These are phyloP conservation scores for Penicillium sp. DNA, from an alignment of 2,329 filamentous ascomycete genomes.

Conservation along the genomic window DNA sequence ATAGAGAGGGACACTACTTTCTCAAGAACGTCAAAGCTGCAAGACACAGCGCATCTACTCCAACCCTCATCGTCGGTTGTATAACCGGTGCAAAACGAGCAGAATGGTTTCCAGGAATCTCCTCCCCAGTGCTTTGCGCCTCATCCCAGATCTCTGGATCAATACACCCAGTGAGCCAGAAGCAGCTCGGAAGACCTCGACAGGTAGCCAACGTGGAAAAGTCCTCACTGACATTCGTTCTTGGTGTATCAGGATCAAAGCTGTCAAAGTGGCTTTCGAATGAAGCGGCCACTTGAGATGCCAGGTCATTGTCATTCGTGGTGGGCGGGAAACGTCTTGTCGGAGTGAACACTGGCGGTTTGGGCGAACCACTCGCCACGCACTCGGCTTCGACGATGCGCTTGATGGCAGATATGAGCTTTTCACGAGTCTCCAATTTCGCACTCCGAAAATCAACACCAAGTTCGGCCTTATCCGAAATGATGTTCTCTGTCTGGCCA, in stretches of 20 bases:
- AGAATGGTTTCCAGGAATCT: slow-evolving; percentile 57
- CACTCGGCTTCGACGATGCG: slow-evolving; percentile 56
- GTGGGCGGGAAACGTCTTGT: slow-evolving; percentile 51
- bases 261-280: slow-evolving; percentile 48
- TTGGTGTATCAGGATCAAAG: slow-evolving; percentile 29
- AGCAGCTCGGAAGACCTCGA: slow-evolving; percentile 48
- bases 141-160: slow-evolving; percentile 50
- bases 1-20: too few species aligned
- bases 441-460: slow-evolving; percentile 53
- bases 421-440: slow-evolving; percentile 43
- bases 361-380: slow-evolving; percentile 47
- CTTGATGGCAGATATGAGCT: slow-evolving; percentile 45
- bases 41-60: slow-evolving; percentile 49
- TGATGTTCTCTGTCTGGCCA: slow-evolving; percentile 58
- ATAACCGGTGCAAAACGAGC: slow-evolving; percentile 56
- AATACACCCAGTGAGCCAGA: slow-evolving; percentile 55
- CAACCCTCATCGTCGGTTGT: slow-evolving; percentile 53
- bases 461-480: slow-evolving; percentile 51
- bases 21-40: slow-evolving; percentile 46
- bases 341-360: slow-evolving; percentile 44
- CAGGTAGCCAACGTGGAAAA: slow-evolving; percentile 53
- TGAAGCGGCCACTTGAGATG: slow-evolving; percentile 40
- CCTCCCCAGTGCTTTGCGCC: slow-evolving; percentile 40
- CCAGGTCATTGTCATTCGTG: slow-evolving; percentile 47
- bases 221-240: slow-evolving; percentile 50